A percentile compares a stretch with the other conserved stretches of the same genome.
Conservation (phyloP, 352 stramenopile genomes). For the Vaucheria bursata region DNA sequence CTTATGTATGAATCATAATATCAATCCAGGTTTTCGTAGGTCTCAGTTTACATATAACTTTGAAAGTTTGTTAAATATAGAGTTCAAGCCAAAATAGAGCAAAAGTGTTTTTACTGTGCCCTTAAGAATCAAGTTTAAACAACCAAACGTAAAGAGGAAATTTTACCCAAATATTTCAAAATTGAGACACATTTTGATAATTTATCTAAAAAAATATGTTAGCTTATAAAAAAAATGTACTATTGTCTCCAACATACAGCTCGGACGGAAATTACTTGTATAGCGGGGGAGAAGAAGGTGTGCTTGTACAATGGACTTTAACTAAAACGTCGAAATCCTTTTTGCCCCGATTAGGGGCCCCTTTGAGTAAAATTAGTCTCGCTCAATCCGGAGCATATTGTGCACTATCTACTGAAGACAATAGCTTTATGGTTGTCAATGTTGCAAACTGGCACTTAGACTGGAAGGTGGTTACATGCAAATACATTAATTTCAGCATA, state of each 20-base stretch:
- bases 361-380: background rate
- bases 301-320: slow-evolving; percentile 43
- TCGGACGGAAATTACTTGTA: slow-evolving; percentile 17
- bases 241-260: background rate
- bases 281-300: slow-evolving; percentile 29
- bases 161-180: too few relatives aligned
- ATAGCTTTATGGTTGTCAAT: background rate
- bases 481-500: too few relatives aligned
- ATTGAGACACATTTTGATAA: too few relatives aligned
- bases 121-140: too few relatives aligned
- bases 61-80: too few relatives aligned
- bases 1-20: too few relatives aligned
- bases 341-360: slow-evolving; percentile 18
- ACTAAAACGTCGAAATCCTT: slow-evolving; percentile 7
- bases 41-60: too few relatives aligned
- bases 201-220: too few relatives aligned
- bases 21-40: too few relatives aligned
- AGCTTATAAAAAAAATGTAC: background rate
- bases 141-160: too few relatives aligned
- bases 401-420: background rate
- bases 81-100: too few relatives aligned
- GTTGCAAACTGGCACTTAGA: background rate
- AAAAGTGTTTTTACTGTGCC: too few relatives aligned
- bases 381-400: background rate
- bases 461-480: background rate